Evolutionary conservation across 1,284 basidiomycete genomes (phyloP), one percentile per base, ranked within the genome.

Genomic region (Ganoderma sinense): DNA sequence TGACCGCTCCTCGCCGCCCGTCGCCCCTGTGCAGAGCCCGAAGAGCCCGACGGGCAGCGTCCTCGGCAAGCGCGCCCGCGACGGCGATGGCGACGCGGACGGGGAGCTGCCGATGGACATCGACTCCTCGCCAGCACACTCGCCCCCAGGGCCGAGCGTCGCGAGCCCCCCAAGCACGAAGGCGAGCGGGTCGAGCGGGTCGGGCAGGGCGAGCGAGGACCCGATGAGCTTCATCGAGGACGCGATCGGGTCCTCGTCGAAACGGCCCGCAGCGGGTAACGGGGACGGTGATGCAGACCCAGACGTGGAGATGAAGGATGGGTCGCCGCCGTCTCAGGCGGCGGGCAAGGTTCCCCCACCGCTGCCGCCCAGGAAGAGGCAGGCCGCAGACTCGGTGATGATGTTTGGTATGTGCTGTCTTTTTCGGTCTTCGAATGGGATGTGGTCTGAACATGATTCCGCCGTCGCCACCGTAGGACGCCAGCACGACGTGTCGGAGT

Each of bases 401-500:
- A 93, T 96, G 88, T 97, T 97, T 77, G 96, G 95, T 94, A 78
- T 0, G 69, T 71, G 33, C 20, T n/a, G 36, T 14, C 33, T 8
- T 8, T 7, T 5, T 23, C 14, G 18, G 36, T 36, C n/a, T 36
- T 29, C 26, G 16, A 16, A 2, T 14, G 4, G 29, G 31, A 20
- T 62, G 58, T 39, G 29, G 36, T 0, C 5, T 29, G n/a, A 5
- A 39, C 10, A 14, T 8, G 20, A 2, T 45, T 11, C 41, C 40
- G 55, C 55, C 26, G 48, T 4, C 26, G 16, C 40, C 41, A 48
- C 56, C 18, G n/a, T 71, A 90, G 96, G 96, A n/a, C 92, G 94
- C 73, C 97, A 99, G 78, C 97, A 99, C 78, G 97, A 99, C 79
- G 97, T 99, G 2, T 94, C 97, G 0, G 97, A 99, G 82, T 98